Percentiles rank a stretch among this genome's conserved stretches.
phyloP scores from a whole-genome alignment of 768 basidiomycete genomes.

The Rhizopogon rudus region DNA sequence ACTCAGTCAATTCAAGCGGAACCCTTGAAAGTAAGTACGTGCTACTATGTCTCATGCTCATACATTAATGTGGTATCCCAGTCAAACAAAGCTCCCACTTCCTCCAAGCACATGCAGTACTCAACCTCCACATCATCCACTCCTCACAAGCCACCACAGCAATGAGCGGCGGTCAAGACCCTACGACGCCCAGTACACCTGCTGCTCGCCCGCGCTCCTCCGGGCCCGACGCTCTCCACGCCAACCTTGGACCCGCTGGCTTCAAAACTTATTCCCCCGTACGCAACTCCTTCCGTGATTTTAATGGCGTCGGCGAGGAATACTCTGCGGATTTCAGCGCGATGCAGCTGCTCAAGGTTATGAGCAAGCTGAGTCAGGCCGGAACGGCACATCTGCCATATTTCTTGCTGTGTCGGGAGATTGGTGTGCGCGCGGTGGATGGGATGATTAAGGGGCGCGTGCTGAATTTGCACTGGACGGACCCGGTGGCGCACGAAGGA shows the following conservation, averaged over 20 bases:
- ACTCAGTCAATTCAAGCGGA: conserved; percentile 69
- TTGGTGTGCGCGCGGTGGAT: conserved; percentile 81
- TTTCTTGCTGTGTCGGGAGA: conserved; percentile 75
- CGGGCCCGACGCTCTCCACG: conserved; percentile 48
- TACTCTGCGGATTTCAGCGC: conserved; percentile 69
- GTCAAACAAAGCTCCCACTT: conserved; percentile 80
- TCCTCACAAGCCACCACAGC: conserved; percentile 50
- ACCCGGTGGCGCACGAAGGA: conserved; percentile 55
- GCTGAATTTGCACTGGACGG: conserved; percentile 74
- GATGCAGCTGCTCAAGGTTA: conserved; percentile 75
- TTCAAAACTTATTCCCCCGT: conserved; percentile 56
- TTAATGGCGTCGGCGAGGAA: conserved; percentile 32
- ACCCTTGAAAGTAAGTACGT: conserved; percentile 54
- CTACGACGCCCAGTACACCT: conserved; percentile 26
- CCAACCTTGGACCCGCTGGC: conserved; percentile 54
- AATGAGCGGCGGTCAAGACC: conserved; percentile 22
- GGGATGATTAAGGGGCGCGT: conserved; percentile 80
- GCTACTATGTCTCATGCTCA: background rate
- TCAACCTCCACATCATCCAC: conserved; percentile 86
- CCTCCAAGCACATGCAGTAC: conserved; percentile 76
- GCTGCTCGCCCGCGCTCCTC: conserved; percentile 30
- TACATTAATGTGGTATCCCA: conserved; percentile 22
- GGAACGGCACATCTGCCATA: conserved; percentile 66
- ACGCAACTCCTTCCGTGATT: conserved; percentile 10
- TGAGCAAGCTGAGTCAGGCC: conserved; percentile 68